Evolutionary conservation across 2,329 filamentous ascomycete species (phyloP), one percentile per base, ranked within the genome.

Genomic region (Trichoderma sp.): DNA sequence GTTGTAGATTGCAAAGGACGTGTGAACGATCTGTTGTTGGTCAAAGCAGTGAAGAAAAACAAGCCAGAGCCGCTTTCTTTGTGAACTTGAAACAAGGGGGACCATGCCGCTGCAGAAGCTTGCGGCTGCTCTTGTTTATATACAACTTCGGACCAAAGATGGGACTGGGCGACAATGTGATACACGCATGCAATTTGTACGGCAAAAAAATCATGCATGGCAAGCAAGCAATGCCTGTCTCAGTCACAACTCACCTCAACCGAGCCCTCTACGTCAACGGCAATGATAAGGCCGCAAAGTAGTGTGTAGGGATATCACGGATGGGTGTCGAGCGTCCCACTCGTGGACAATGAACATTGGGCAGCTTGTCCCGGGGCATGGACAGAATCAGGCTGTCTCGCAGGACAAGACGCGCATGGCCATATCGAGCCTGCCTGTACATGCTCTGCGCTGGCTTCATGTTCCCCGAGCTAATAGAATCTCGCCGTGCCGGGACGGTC

Each of bases 21-120:
- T 49, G 24, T 24, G 2, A 24, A 3, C 10, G 46, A 24, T 49
- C 1, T 5, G 4, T 49, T 11, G 8, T 5, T 5, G 10, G 11
- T 24, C 0, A 13, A 49, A 24, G 8, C 46, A 13, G 13, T 8
- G 1, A 43, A 43, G 7, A 56, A 37, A n/a, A 58, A 4, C 11
- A 49, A 21, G 46, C 46, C 46, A 24, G 21, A 14, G 1, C 10
- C 21, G 21, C n/a, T 26, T 49, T 5, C 18, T 24, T 8, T 39
- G 87, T 66, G 75, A 76, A 76, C 1, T 69, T 30, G 11, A 7
- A 13, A 13, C 26, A 71, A 72, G 3, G 28, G 72, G 5, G 26
- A 69, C 26, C 68, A 32, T n/a, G 5, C 69, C 14, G 30, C 26
- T 1, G 64, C 69, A 0, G 24, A 72, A 0, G 51, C 30, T 3